Percentiles rank a stretch among this genome's conserved stretches.
phyloP scores from a whole-genome alignment of 2,329 filamentous ascomycete genomes.

The Zalaria sp. region DNA sequence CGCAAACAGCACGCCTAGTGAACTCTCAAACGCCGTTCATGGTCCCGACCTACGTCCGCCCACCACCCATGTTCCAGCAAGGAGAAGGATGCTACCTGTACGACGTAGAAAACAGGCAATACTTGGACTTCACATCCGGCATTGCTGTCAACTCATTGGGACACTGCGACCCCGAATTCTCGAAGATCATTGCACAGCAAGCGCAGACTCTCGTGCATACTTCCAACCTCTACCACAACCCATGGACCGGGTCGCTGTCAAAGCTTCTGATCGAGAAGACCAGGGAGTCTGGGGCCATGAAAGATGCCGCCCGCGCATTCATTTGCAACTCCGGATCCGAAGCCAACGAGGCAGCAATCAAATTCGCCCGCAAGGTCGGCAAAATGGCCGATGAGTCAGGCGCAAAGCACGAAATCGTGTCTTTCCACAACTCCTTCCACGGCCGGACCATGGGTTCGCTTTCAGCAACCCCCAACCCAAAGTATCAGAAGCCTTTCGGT shows the following conservation, averaged over 20 bases:
- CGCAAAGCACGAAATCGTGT: slow-evolving; percentile 69
- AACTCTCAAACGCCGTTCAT: slow-evolving; percentile 71
- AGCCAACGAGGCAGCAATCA: slow-evolving; percentile 95
- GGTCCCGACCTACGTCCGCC: slow-evolving; percentile 89
- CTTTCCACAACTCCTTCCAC: slow-evolving; percentile 87
- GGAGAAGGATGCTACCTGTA: slow-evolving; percentile 79
- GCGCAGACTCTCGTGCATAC: slow-evolving; percentile 67
- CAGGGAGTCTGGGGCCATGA: slow-evolving; percentile 64
- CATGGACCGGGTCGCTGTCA: slow-evolving; percentile 82
- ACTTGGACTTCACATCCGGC: slow-evolving; percentile 88
- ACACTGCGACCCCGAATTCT: slow-evolving; percentile 72
- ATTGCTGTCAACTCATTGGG: slow-evolving; percentile 92
- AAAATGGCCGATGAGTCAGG: slow-evolving; percentile 34
- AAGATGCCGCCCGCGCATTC: slow-evolving; percentile 66
- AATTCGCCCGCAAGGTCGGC: slow-evolving; percentile 87
- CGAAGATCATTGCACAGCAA: slow-evolving; percentile 55
- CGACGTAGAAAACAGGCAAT: slow-evolving; percentile 78
- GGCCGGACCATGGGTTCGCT: slow-evolving; percentile 90
- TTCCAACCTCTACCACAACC: slow-evolving; percentile 95
- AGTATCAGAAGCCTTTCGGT: slow-evolving; percentile 89
- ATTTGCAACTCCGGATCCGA: slow-evolving; percentile 94
- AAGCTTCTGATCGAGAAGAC: slow-evolving; percentile 76
- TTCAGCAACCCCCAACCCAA: slow-evolving; percentile 93
- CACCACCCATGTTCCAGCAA: slow-evolving; percentile 76
- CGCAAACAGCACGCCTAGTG: slow-evolving; percentile 60